Conservation (phyloP, 2,329 filamentous ascomycete genomes). For the Cercospora janseana region DNA sequence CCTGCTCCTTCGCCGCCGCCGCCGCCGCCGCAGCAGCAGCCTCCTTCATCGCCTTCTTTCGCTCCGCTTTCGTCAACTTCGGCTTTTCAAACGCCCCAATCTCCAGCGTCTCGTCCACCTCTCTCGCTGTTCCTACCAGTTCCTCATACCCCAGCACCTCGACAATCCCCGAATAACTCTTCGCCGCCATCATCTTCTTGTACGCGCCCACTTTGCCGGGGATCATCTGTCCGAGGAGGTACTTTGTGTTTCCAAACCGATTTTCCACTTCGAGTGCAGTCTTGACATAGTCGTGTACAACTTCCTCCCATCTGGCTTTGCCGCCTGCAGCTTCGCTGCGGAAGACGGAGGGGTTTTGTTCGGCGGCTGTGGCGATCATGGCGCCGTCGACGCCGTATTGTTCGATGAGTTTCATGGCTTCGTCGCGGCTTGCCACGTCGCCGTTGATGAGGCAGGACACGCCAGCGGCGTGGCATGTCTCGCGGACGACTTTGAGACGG, state of each 20-base stretch:
- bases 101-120: conserved; percentile 63
- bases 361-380: conserved; percentile 94
- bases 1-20: conserved; percentile 39
- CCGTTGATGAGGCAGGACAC: conserved; percentile 96
- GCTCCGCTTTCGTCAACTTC: conserved; percentile 48
- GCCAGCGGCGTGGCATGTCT: conserved; percentile 76
- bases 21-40: conserved; percentile 49
- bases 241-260: conserved; percentile 90
- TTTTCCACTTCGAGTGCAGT: conserved; percentile 76
- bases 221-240: conserved; percentile 77
- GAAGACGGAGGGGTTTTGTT: conserved; percentile 89
- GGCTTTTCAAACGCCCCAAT: conserved; percentile 50
- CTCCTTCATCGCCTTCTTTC: conserved; percentile 44
- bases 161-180: conserved; percentile 70
- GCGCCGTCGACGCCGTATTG: conserved; percentile 88
- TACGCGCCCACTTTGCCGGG: conserved; percentile 71
- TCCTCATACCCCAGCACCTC: conserved; percentile 60
- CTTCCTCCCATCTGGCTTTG: conserved; percentile 69
- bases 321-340: conserved; percentile 67
- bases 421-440: conserved; percentile 73
- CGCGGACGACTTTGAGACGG: conserved; percentile 72
- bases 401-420: conserved; percentile 67
- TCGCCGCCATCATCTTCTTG: conserved; percentile 60
- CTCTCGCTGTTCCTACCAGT: conserved; percentile 61
- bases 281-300: conserved; percentile 72